These are phyloP conservation scores for Mollisiaceae sp. DNA, from an alignment of 2,329 filamentous ascomycete species.

Conservation along the genomic window DNA sequence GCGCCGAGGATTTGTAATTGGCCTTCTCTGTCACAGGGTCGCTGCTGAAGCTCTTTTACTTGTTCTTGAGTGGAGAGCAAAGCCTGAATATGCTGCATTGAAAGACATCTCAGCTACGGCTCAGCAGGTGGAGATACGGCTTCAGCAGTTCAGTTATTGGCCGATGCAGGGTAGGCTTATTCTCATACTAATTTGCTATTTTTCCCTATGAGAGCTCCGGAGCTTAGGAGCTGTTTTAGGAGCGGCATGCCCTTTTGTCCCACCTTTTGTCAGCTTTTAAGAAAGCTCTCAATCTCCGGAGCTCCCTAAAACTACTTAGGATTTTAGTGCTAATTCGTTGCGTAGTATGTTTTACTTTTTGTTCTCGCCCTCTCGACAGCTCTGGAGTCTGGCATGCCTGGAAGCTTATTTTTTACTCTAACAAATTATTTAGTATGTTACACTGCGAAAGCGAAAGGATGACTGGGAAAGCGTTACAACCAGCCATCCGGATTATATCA, in stretches of 20 bases:
- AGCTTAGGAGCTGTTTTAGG: too few relatives aligned
- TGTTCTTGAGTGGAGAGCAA: constrained; percentile 82
- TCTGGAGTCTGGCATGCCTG: too few relatives aligned
- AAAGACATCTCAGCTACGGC: constrained; percentile 97
- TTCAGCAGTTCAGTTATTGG: constrained; percentile 99
- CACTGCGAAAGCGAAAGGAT: constrained; percentile 82
- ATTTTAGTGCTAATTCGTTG: too few relatives aligned
- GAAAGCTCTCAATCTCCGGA: too few relatives aligned
- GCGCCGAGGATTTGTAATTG: constrained; percentile 74
- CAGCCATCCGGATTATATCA: constrained; percentile 96
- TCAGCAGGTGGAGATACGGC: constrained; percentile 94
- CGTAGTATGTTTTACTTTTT: too few relatives aligned
- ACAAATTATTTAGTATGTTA: constrained; percentile 90
- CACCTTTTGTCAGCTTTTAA: too few relatives aligned
- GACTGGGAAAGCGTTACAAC: constrained; percentile 97
- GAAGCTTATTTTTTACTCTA: too few relatives aligned
- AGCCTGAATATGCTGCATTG: constrained; percentile 79
- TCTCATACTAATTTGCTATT: too few relatives aligned
- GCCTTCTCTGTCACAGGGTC: constrained; percentile 79
- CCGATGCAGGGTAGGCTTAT: constrained; percentile 59
- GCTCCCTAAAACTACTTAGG: too few relatives aligned
- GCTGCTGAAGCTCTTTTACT: constrained; percentile 79
- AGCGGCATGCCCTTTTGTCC: too few relatives aligned
- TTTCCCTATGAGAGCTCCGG: too few relatives aligned
- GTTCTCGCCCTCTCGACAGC: too few relatives aligned